phyloP scores from a whole-genome alignment of 2,329 filamentous ascomycete species.

The Sordariomycetes sp. region DNA sequence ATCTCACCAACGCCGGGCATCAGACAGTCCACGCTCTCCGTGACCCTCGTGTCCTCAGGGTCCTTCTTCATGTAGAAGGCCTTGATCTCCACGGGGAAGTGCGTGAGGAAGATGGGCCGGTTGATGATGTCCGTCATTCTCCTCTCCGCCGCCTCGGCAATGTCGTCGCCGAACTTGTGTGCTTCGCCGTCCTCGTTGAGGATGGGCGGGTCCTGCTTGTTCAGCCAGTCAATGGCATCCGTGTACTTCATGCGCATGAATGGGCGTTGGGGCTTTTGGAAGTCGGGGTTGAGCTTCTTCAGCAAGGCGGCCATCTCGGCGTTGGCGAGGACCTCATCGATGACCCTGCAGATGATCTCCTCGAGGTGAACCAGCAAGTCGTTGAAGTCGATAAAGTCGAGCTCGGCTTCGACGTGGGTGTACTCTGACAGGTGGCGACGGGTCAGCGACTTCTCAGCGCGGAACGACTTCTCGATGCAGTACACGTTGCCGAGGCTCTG shows the following conservation, averaged over 20 bases:
- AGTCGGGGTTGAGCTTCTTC: slow-evolving; percentile 83
- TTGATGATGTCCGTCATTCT: slow-evolving; percentile 97
- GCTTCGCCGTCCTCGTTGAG: slow-evolving; percentile 85
- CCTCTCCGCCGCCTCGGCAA: slow-evolving; percentile 93
- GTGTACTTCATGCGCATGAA: slow-evolving; percentile 94
- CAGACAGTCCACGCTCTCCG: slow-evolving; percentile 77
- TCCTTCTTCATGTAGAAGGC: slow-evolving; percentile 99
- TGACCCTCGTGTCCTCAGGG: slow-evolving; percentile 67
- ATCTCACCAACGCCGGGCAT: slow-evolving; percentile 97
- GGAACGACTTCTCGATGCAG: slow-evolving; percentile 98
- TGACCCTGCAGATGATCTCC: slow-evolving; percentile 74
- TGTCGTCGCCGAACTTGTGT: slow-evolving; percentile 92
- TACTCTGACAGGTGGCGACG: slow-evolving; percentile 93
- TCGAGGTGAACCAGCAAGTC: slow-evolving; percentile 85
- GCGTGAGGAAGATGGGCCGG: slow-evolving; percentile 88
- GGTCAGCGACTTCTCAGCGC: slow-evolving; percentile 91
- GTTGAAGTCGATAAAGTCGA: slow-evolving; percentile 90
- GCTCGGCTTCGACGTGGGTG: slow-evolving; percentile 90
- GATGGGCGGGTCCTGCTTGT: slow-evolving; percentile 70
- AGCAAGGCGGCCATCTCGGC: slow-evolving; percentile 63
- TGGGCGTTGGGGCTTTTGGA: slow-evolving; percentile 70
- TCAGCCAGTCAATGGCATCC: slow-evolving; percentile 91
- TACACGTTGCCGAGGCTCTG: slow-evolving; percentile 90
- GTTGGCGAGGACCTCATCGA: slow-evolving; percentile 69
- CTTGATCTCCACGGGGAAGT: slow-evolving; percentile 97